Evolutionary conservation across 2,329 filamentous ascomycete genomes (phyloP).

Genomic region (Neospermospora avenae): DNA sequence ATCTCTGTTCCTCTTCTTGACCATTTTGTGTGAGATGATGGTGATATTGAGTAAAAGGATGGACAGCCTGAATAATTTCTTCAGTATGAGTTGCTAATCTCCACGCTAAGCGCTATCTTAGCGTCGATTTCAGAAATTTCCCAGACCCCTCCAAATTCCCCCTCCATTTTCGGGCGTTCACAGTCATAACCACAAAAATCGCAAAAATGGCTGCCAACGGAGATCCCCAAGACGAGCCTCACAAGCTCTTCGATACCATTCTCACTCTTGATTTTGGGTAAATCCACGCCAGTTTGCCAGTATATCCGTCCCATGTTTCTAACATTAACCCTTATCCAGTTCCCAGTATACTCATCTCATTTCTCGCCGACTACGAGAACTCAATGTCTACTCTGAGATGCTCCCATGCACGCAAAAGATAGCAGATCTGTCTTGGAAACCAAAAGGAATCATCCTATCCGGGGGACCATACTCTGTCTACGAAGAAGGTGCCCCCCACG

Average conservation of each 20-base stretch:
- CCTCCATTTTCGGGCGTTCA: neutral
- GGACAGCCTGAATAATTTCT: conserved; percentile 1
- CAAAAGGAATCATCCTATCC: conserved; percentile 78
- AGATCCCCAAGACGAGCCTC: conserved; percentile 26
- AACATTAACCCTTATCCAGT: conserved; percentile 25
- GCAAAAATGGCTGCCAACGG: conserved; percentile 23
- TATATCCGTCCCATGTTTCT: conserved; percentile 1
- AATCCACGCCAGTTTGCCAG: conserved; percentile 5
- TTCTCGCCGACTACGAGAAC: conserved; percentile 63
- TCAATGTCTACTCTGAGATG: conserved; percentile 85
- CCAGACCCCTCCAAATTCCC: neutral
- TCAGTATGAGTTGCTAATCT: neutral
- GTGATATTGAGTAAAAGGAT: neutral
- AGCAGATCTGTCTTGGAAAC: conserved; percentile 71
- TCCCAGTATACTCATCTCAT: conserved; percentile 70
- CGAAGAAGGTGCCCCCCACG: conserved; percentile 71
- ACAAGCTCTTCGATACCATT: conserved; percentile 50
- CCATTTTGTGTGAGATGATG: conserved; percentile 28
- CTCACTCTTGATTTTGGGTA: conserved; percentile 67
- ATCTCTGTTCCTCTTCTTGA: conserved; percentile 36
- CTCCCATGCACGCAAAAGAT: conserved; percentile 83
- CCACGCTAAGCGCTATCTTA: conserved; percentile 6
- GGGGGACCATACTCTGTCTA: conserved; percentile 78
- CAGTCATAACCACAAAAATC: conserved; percentile 4
- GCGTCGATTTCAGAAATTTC: conserved; percentile 4